phyloP scores from a whole-genome alignment of 208 protist species.

The Trypanosoma brucei region DNA sequence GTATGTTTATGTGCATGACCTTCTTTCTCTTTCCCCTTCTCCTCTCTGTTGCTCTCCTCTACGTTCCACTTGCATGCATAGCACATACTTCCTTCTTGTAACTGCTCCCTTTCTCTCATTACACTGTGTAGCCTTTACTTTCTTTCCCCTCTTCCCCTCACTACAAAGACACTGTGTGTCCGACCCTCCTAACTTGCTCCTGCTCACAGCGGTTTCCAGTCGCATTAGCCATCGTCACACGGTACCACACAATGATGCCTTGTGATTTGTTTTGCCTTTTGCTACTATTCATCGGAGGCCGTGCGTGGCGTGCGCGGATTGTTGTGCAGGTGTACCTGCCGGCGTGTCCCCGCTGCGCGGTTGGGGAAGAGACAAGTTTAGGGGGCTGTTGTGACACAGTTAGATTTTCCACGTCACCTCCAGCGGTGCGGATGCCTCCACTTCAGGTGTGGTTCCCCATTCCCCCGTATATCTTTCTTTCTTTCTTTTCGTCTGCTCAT shows the following conservation, averaged over 20 bases:
- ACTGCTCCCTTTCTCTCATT: background rate
- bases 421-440: too few relatives aligned
- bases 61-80: background rate
- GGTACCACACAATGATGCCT: background rate
- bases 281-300: too few relatives aligned
- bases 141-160: background rate
- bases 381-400: too few relatives aligned
- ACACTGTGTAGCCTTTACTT: background rate
- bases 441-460: too few relatives aligned
- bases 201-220: background rate
- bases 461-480: too few relatives aligned
- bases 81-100: background rate
- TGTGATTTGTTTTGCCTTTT: too few relatives aligned
- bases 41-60: background rate
- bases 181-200: background rate
- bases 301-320: too few relatives aligned
- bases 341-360: too few relatives aligned
- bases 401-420: too few relatives aligned
- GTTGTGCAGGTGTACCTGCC: too few relatives aligned
- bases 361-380: too few relatives aligned
- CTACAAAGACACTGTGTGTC: background rate
- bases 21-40: background rate
- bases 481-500: too few relatives aligned
- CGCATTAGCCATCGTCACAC: background rate
- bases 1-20: background rate